These are phyloP conservation scores for Tetrahymena thermophila DNA, from an alignment of 73 alveolate species.

Conservation along the genomic window DNA sequence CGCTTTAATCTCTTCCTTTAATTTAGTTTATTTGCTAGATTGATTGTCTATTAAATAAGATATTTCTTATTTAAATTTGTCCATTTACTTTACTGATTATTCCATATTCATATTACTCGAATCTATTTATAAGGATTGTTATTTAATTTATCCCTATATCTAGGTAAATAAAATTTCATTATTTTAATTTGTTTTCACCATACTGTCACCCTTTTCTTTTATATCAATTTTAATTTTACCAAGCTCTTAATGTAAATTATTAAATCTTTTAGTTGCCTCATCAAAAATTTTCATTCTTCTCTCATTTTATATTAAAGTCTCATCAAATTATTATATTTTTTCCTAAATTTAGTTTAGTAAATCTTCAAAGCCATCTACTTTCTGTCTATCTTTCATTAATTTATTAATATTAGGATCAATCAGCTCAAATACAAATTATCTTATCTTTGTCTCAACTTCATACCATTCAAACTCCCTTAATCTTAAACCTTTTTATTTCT, in stretches of 20 bases:
- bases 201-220: not conserved
- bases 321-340: not conserved
- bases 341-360: not conserved
- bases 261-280: not conserved
- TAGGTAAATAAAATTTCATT: not conserved
- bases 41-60: not conserved
- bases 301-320: not conserved
- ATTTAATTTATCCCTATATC: not conserved
- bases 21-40: not conserved
- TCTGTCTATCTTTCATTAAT: not conserved
- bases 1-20: not conserved
- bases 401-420: not conserved
- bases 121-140: not conserved
- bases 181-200: not conserved
- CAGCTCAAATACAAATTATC: not conserved
- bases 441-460: not conserved
- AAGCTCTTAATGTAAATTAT: not conserved
- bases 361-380: not conserved
- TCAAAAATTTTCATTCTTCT: not conserved
- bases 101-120: not conserved
- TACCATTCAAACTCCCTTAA: not conserved
- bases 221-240: not conserved
- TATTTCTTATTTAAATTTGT: not conserved
- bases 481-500: not conserved
- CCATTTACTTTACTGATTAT: not conserved